Base-by-base conservation (phyloP, 495 filamentous ascomycete genomes). In the Margaritispora aquatica region DNA sequence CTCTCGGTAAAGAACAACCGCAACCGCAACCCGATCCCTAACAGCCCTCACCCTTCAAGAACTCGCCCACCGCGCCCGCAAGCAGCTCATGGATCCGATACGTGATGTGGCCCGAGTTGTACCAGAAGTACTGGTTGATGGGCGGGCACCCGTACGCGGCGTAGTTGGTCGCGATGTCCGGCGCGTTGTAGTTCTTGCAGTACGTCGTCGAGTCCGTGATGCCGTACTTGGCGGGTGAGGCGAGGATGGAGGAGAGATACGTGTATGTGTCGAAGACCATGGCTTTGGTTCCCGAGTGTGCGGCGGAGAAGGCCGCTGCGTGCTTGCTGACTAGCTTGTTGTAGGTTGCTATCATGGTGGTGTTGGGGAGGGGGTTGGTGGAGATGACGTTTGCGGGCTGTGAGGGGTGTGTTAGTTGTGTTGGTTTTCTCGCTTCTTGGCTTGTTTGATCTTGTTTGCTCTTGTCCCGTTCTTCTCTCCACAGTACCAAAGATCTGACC, bases 51-150 rank as follows among this genome's bases (percentile, higher is more conserved):
- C 23, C 23, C 55, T 22, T 26, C 36, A 61, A 44, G 76, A 64
- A 63, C 63, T 68, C 27, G 31, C 52, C 59, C 71, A 66, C 55
- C 73, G 27, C 65, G 26, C 34, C 59, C 2, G 75, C 71, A 53
- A 79, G 49, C 19, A 74, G 68, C 54, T 69, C 49, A 70, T 80
- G 76, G 8, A 71, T 65, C 62, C 74, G 70, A 26, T 68, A 74
- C 4, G 76, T 80, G 22, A 81, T 69, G 71, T 81, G 78, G 8
- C 77, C 77, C 9, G 70, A 71, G 63, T 80, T 75, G 57, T 70
- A 79, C 77, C 78, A 80, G 58, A 81, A 81, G 64, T 83, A 83
- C 59, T 71, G 63, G 23, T 73, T 62, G 64, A 78, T 54, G 46
- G 75, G 70, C 48, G 69, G 63, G 68, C 78, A 82, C 26, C 77